Conservation (phyloP, 805 yeast genomes). For the Blastobotrys robertii region DNA sequence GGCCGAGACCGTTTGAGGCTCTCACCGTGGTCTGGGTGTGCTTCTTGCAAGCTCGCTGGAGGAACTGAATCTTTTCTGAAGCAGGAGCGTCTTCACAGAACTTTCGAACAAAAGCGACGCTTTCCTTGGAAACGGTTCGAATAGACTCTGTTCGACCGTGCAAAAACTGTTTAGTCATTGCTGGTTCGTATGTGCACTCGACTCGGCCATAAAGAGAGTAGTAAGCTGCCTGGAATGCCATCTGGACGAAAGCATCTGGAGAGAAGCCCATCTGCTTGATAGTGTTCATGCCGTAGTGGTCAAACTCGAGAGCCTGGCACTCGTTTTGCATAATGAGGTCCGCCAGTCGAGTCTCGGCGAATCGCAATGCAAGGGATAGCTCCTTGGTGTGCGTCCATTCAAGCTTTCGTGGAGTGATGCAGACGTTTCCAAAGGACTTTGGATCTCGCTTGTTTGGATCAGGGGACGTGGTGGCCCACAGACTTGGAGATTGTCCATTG, state of each 20-base stretch:
- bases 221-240: conserved; percentile 89
- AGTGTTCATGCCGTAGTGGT: conserved; percentile 52
- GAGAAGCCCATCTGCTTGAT: conserved; percentile 80
- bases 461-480: conserved; percentile 52
- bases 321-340: conserved; percentile 87
- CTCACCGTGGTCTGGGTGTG: conserved; percentile 61
- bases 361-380: conserved; percentile 66
- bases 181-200: conserved; percentile 92
- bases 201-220: conserved; percentile 87
- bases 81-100: conserved; percentile 63
- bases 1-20: conserved; percentile 75
- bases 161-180: conserved; percentile 80
- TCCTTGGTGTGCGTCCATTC: conserved; percentile 83
- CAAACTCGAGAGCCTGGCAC: conserved; percentile 69
- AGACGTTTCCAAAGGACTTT: conserved; percentile 34
- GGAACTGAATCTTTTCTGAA: conserved; percentile 46
- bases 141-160: conserved; percentile 94
- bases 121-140: conserved; percentile 71
- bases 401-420: conserved; percentile 70
- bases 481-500: conserved; percentile 62
- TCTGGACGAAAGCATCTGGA: conserved; percentile 91
- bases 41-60: conserved; percentile 59
- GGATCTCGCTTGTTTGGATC: conserved; percentile 36
- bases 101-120: conserved; percentile 73
- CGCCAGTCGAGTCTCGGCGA: conserved; percentile 82